A percentile compares a stretch with the other conserved stretches of the same genome.
Conservation (phyloP, 441 rosid species). For the Omphalea diandra region DNA sequence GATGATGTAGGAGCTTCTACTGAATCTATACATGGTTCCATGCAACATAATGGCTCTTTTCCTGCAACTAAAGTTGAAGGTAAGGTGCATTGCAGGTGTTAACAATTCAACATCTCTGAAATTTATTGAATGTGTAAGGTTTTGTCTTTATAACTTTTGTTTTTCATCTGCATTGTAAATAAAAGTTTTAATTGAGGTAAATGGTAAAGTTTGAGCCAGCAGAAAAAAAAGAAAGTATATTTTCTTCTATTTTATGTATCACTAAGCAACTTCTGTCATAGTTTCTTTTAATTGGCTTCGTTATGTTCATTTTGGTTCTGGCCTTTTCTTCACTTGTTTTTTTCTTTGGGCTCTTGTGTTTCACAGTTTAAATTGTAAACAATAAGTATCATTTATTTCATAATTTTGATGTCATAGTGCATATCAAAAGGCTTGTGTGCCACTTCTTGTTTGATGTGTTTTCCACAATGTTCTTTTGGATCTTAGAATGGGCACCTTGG, state of each 20-base stretch:
- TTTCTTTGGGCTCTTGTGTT: neutral
- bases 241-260: neutral
- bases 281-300: neutral
- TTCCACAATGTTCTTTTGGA: neutral
- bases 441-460: neutral
- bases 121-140: neutral
- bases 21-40: constrained; percentile 20
- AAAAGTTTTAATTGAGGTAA: neutral
- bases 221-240: neutral
- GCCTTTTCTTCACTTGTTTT: neutral
- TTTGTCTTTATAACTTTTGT: neutral
- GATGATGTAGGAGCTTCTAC: constrained; percentile 20
- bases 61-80: constrained; percentile 36
- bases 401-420: neutral
- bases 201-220: neutral
- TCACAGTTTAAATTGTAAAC: neutral
- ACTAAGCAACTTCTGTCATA: constrained; percentile 8
- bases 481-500: neutral
- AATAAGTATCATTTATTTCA: neutral
- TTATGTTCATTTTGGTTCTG: neutral
- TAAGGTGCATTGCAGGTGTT: constrained; percentile 21
- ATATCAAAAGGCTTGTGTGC: neutral
- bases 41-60: constrained; percentile 30
- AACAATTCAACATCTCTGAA: neutral
- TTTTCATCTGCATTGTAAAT: neutral